Conservation (phyloP, 768 basidiomycete genomes). For the Strobilomyces dryophilus region DNA sequence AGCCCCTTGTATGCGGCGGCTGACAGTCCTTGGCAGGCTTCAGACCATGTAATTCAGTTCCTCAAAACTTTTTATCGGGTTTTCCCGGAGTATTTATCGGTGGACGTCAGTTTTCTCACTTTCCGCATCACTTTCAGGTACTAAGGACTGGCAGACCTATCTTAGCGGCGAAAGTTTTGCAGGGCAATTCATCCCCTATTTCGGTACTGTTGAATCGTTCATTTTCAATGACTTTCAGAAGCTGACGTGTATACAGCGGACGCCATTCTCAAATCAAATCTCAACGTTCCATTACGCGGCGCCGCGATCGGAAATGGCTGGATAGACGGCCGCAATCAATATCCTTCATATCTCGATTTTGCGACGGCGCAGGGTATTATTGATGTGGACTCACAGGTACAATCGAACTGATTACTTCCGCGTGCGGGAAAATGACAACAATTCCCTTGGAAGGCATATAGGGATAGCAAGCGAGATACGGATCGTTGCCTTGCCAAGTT, state of each 20-base stretch:
- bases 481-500: slow-evolving; percentile 54
- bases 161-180: slow-evolving; percentile 95
- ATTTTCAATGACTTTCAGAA: neutral
- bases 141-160: slow-evolving; percentile 67
- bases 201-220: slow-evolving; percentile 47
- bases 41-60: slow-evolving; percentile 78
- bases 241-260: slow-evolving; percentile 50
- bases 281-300: slow-evolving; percentile 66
- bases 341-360: slow-evolving; percentile 86
- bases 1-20: neutral
- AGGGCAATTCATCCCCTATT: slow-evolving; percentile 97
- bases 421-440: slow-evolving; percentile 1
- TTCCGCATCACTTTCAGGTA: neutral
- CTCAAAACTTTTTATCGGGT: slow-evolving; percentile 82
- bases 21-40: slow-evolving; percentile 45
- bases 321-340: slow-evolving; percentile 89
- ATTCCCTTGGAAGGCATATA: slow-evolving; percentile 48
- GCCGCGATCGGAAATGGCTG: slow-evolving; percentile 96
- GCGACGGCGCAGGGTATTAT: slow-evolving; percentile 75
- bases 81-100: slow-evolving; percentile 80
- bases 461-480: slow-evolving; percentile 49
- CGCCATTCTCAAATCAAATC: slow-evolving; percentile 59
- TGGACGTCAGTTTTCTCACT: slow-evolving; percentile 62
- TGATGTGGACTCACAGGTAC: slow-evolving; percentile 64
- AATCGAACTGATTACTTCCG: slow-evolving; percentile 12